Percentiles rank a stretch among this genome's conserved stretches.
Evolutionary conservation across 169 alveolate genomes (phyloP).

Genomic region (Plasmodium relictum): DNA sequence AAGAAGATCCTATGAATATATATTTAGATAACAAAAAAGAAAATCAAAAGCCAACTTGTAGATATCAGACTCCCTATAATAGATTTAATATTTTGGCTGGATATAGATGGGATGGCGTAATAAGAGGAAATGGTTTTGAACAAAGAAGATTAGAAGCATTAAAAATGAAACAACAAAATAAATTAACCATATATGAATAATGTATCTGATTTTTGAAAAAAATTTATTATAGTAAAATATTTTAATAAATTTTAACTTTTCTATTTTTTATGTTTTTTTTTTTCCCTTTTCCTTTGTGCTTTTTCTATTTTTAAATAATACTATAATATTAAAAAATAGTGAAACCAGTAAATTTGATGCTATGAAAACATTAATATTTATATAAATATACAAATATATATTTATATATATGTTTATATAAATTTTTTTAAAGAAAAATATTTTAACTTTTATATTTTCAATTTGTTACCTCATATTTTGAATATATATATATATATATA

Average conservation of each 20-base stretch:
- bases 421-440: background rate
- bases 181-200: slow-evolving; percentile 39
- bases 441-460: no score
- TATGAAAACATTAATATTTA: no score
- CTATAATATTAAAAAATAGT: no score
- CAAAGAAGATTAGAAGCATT: slow-evolving; percentile 83
- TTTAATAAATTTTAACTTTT: no score
- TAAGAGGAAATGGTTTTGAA: slow-evolving; percentile 95
- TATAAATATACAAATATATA: background rate
- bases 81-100: slow-evolving; percentile 95
- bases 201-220: slow-evolving; percentile 25
- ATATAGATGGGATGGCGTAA: slow-evolving; percentile 97
- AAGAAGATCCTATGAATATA: slow-evolving; percentile 75
- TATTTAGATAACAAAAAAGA: slow-evolving; percentile 17
- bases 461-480: no score
- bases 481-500: no score
- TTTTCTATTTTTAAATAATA: no score
- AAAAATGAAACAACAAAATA: slow-evolving; percentile 32
- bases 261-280: no score
- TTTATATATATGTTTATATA: background rate
- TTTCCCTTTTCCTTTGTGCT: no score
- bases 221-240: no score
- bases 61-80: slow-evolving; percentile 90
- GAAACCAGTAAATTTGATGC: no score
- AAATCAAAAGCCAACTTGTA: slow-evolving; percentile 87